phyloP scores from a whole-genome alignment of 805 yeast genomes.

The Yarrowia divulgata region DNA sequence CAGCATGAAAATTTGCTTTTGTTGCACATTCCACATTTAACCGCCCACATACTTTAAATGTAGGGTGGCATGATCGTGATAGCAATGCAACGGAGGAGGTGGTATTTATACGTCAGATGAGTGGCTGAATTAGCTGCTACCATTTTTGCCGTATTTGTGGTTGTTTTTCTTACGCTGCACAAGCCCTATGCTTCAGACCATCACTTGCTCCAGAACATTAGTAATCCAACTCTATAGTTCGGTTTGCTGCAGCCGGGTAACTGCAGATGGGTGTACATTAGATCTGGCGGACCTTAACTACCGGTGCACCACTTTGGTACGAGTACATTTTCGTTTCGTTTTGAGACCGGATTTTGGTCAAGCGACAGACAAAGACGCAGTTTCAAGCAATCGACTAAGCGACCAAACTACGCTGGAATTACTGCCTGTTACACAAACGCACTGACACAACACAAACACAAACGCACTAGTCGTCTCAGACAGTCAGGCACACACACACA shows the following conservation, averaged over 20 bases:
- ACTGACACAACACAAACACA: background rate
- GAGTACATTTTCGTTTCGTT: background rate
- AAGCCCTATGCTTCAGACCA: background rate
- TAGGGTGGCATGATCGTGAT: background rate
- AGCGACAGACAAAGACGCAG: background rate
- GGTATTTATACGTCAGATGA: too few species aligned
- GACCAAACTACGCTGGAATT: too few species aligned
- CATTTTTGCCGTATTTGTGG: too few species aligned
- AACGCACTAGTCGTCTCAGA: background rate
- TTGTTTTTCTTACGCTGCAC: too few species aligned
- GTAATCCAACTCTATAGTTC: slow-evolving; percentile 7
- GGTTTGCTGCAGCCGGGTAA: slow-evolving; percentile 28
- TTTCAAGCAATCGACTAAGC: too few species aligned
- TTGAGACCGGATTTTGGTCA: background rate
- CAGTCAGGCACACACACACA: too few species aligned
- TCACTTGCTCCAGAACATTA: background rate
- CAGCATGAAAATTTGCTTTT: background rate
- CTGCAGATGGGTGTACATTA: slow-evolving; percentile 3
- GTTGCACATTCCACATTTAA: background rate
- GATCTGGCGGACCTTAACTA: slow-evolving; percentile 4
- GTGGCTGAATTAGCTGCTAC: too few species aligned
- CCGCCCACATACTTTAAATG: background rate
- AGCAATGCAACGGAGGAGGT: background rate
- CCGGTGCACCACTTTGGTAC: slow-evolving; percentile 2
- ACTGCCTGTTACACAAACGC: background rate